Conservation (phyloP, 1,284 basidiomycete species). For the Irpex sp. region DNA sequence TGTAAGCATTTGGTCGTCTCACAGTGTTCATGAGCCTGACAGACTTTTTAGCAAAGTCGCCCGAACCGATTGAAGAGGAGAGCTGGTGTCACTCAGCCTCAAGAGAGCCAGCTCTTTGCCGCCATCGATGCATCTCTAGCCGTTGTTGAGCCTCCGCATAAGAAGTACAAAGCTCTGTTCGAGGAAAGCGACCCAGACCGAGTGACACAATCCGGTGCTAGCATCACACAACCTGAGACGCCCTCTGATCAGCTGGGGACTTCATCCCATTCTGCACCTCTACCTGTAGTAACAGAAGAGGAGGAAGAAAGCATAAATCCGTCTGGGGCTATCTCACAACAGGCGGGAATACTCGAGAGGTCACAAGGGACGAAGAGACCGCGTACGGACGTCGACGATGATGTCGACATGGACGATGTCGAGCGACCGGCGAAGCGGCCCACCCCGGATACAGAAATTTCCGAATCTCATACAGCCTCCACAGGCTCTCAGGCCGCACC, state of each 20-base stretch:
- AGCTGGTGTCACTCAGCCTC: slow-evolving; percentile 15
- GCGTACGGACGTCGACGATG: slow-evolving; percentile 15
- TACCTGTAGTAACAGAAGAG: slow-evolving; percentile 42
- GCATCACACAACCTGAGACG: slow-evolving; percentile 7
- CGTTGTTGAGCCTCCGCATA: slow-evolving; percentile 49
- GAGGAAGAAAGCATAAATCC: slow-evolving; percentile 38
- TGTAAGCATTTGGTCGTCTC: neutral
- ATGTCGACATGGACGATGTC: slow-evolving; percentile 34
- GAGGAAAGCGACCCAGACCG: slow-evolving; percentile 57
- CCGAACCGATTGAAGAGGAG: slow-evolving; percentile 36
- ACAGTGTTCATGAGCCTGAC: neutral
- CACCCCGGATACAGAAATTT: slow-evolving; percentile 27
- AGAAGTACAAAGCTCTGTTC: slow-evolving; percentile 67
- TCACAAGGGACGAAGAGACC: slow-evolving; percentile 29
- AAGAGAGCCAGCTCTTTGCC: slow-evolving; percentile 14
- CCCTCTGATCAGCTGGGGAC: slow-evolving; percentile 8
- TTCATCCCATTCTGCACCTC: slow-evolving; percentile 7
- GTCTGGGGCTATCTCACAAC: neutral
- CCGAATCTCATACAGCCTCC: neutral
- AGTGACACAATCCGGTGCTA: slow-evolving; percentile 9
- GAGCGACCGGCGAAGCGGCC: slow-evolving; percentile 34
- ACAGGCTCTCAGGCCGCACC: neutral
- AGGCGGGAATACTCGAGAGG: slow-evolving; percentile 5
- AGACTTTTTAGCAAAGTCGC: slow-evolving; percentile 16
- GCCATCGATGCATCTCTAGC: slow-evolving; percentile 17